Base-by-base conservation (phyloP, 805 yeast genomes). In the Millerozyma miso region DNA sequence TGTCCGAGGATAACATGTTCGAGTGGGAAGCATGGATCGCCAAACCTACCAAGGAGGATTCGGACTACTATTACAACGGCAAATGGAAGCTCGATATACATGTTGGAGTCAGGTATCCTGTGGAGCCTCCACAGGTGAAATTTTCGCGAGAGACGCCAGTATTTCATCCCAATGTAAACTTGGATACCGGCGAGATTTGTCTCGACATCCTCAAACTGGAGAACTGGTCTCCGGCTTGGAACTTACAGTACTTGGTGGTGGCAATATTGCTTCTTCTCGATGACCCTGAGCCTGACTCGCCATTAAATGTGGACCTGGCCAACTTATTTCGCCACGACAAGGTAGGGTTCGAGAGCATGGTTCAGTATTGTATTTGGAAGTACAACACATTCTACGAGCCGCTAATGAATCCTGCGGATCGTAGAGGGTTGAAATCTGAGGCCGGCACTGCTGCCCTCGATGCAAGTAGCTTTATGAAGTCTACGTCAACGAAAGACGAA, bases 151-250 rank as follows among this genome's bases (percentile, higher is more conserved):
- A 45, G 26, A 64, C 74, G 2, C 71, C 71, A 10, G 65, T 70
- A 38, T 51, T 56, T 41, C 76, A 70, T 45, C 76, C 76, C 10
- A 70, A 70, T 43, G 63, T 70, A 39, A 62, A 65, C 42, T 33
- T 59, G 8, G 54, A 53, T 41, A 69, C 81, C 1, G 91, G 91
- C 0, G 87, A 81, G 48, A 81, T 85, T 5, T 85, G 91, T 59
- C 62, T 85, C 4, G 87, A 83, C 55, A 79, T 84, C 7, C 61
- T 85, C 39, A 77, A 79, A 42, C 56, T 49, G 35, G 73, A 65
- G 14, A 69, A 69, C 45, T 85, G 90, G 90, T 74, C 86, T 0
- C 90, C 91, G 0, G 87, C 86, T 1, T 84, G 88, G 86, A 76
- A 80, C 41, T 54, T 85, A 36, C 60, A 73, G 37, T 67, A 79